A percentile compares a stretch with the other conserved stretches of the same genome.
These are phyloP conservation scores for Salmacisia buchloeana DNA, from an alignment of 1,284 basidiomycete species.

Conservation along the genomic window DNA sequence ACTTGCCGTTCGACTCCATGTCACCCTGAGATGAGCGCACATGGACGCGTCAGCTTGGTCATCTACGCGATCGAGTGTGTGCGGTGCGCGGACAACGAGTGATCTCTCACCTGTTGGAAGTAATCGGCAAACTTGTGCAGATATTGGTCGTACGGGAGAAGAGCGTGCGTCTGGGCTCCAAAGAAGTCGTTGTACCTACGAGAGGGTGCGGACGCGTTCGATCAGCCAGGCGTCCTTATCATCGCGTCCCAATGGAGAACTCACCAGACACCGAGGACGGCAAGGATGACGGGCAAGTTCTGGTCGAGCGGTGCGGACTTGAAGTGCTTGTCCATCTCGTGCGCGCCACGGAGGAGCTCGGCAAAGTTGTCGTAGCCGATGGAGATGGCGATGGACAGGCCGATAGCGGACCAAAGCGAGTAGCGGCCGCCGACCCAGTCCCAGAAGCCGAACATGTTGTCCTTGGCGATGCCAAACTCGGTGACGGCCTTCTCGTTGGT, in stretches of 20 bases:
- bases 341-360: slow-evolving; percentile 80
- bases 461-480: slow-evolving; percentile 82
- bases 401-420: slow-evolving; percentile 96
- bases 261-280: slow-evolving; percentile 82
- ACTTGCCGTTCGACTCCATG: slow-evolving; percentile 99
- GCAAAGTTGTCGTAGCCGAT: slow-evolving; percentile 94
- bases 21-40: slow-evolving; percentile 66
- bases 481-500: slow-evolving; percentile 93
- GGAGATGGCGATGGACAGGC: slow-evolving; percentile 83
- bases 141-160: slow-evolving; percentile 97
- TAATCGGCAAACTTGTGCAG: slow-evolving; percentile 99
- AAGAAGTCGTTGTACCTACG: slow-evolving; percentile 86
- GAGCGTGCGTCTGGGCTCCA: slow-evolving; percentile 85
- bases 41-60: neutral
- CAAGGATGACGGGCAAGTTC: slow-evolving; percentile 87
- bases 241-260: neutral
- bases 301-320: slow-evolving; percentile 77
- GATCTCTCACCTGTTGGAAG: slow-evolving; percentile 75
- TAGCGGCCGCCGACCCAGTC: slow-evolving; percentile 99
- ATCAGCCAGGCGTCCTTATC: neutral
- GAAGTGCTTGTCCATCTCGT: slow-evolving; percentile 97
- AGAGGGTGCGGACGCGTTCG: neutral
- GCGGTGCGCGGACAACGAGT: neutral
- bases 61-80: neutral
- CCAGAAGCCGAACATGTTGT: slow-evolving; percentile 99